A percentile compares a stretch with the other conserved stretches of the same genome.
Evolutionary conservation across 1,139 yeast genomes (phyloP).

Genomic region (Pneumocystis wakefieldiae): DNA sequence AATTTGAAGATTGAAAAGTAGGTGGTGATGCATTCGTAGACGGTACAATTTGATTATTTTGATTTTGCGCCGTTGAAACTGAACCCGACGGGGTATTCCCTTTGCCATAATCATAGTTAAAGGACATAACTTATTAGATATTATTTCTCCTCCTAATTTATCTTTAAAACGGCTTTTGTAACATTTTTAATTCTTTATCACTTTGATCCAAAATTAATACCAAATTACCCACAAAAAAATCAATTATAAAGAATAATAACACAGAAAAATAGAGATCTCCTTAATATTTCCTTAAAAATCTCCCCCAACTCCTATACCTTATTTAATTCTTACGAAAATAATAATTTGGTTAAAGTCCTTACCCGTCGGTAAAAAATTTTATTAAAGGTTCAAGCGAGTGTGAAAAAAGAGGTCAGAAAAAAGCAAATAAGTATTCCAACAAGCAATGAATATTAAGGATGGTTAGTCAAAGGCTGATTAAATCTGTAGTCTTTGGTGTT

Average conservation of each 20-base stretch:
- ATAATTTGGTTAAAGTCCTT: not conserved
- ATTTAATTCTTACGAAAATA: not conserved
- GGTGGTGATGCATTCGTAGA: conserved; percentile 6
- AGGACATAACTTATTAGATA: not conserved
- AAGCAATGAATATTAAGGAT: not conserved
- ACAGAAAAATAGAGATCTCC: too few species aligned
- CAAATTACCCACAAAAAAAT: not conserved
- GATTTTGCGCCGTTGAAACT: not conserved
- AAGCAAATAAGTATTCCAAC: not conserved
- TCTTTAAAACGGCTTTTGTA: not conserved
- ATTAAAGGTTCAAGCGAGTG: not conserved
- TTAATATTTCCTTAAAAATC: not conserved
- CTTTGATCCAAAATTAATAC: not conserved
- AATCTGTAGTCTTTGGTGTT: not conserved
- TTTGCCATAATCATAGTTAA: not conserved
- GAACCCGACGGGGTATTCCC: not conserved
- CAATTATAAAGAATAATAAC: not conserved
- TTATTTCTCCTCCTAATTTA: not conserved
- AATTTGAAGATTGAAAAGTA: conserved; percentile 6
- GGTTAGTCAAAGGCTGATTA: not conserved
- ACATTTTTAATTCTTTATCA: not conserved
- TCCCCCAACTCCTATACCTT: not conserved
- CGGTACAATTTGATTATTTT: conserved; percentile 11
- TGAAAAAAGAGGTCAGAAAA: not conserved
- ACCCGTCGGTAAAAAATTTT: not conserved